A percentile compares a stretch with the other conserved stretches of the same genome.
Evolutionary conservation across 1,139 yeast species (phyloP).

Genomic region (Blastobotrys ciferrii): DNA sequence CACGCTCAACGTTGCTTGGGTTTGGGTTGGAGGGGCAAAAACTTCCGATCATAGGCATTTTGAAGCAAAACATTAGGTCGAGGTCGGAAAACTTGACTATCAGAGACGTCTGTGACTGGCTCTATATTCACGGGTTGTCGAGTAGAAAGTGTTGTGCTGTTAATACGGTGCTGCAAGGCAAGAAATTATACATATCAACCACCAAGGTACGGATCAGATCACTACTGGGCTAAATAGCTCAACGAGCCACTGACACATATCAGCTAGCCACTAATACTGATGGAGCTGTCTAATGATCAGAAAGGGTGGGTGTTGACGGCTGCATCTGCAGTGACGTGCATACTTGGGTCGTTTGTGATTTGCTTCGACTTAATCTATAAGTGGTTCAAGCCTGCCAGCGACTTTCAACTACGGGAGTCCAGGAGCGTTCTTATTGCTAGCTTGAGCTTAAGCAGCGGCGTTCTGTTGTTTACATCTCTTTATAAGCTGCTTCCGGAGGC

Average conservation of each 20-base stretch:
- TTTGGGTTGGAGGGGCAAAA: background rate
- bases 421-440: slow-evolving; percentile 62
- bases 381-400: slow-evolving; percentile 1
- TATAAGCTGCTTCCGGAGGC: slow-evolving; percentile 73
- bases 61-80: no score
- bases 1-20: background rate
- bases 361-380: slow-evolving; percentile 37
- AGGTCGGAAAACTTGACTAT: no score
- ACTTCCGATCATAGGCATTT: no score
- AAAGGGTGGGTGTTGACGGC: slow-evolving; percentile 59
- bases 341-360: slow-evolving; percentile 58
- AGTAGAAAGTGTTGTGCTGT: no score
- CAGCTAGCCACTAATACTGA: no score
- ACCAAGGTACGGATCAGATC: no score
- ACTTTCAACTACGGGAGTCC: slow-evolving; percentile 57
- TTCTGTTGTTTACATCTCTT: slow-evolving; percentile 63
- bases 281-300: slow-evolving; percentile 26
- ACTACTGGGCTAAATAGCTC: no score
- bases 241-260: no score
- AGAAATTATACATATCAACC: no score
- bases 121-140: no score
- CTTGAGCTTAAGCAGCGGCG: slow-evolving; percentile 71
- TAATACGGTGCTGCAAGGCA: no score
- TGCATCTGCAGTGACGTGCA: slow-evolving; percentile 56
- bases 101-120: no score